Conservation (phyloP, 768 basidiomycete species). For the Heimioporus sp. region DNA sequence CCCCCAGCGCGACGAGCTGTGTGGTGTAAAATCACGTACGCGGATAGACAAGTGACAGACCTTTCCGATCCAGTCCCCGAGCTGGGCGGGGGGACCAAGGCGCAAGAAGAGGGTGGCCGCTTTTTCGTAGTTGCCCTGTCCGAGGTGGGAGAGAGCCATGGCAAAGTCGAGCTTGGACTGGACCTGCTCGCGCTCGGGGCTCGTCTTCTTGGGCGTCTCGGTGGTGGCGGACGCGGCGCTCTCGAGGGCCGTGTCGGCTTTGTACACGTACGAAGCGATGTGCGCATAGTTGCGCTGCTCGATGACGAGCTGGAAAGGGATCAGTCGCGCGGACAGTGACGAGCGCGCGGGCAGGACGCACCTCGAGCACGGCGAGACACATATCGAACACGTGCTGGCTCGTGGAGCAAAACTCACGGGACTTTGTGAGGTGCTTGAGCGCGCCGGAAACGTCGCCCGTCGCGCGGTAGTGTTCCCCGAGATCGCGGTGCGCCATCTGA, state of each 20-base stretch:
- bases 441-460: conserved; percentile 70
- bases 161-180: conserved; percentile 83
- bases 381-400: conserved; percentile 92
- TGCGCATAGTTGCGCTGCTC: conserved; percentile 87
- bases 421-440: conserved; percentile 84
- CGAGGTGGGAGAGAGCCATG: conserved; percentile 71
- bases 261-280: conserved; percentile 90
- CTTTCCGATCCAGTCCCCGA: conserved; percentile 80
- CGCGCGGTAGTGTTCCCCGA: conserved; percentile 75
- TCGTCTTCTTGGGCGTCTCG: conserved; percentile 43
- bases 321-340: not conserved
- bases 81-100: conserved; percentile 58
- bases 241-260: conserved; percentile 91
- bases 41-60: conserved; percentile 32
- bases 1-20: conserved; percentile 69
- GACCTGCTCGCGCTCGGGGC: conserved; percentile 58
- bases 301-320: conserved; percentile 60
- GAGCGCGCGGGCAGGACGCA: conserved; percentile 23
- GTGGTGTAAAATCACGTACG: not conserved
- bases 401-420: conserved; percentile 89
- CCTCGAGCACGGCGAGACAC: conserved; percentile 82
- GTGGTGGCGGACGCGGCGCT: conserved; percentile 33
- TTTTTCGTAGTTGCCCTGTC: conserved; percentile 71
- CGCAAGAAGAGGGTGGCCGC: conserved; percentile 74
- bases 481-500: conserved; percentile 89